A percentile compares a stretch with the other conserved stretches of the same genome.
Conservation (phyloP, 2,329 filamentous ascomycete genomes). For the Exserohilum rostratum region DNA sequence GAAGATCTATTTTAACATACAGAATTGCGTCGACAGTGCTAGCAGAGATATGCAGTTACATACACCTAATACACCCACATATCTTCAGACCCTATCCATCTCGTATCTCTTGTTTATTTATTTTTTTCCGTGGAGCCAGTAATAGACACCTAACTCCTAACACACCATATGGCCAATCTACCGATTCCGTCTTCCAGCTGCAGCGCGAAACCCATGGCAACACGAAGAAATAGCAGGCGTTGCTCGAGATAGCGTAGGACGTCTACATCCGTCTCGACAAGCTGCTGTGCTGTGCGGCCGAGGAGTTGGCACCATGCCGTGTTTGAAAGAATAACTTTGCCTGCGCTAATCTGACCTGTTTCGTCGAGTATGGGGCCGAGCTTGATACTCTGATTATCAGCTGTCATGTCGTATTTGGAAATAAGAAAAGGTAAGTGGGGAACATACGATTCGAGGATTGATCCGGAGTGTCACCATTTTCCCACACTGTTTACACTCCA, state of each 20-base stretch:
- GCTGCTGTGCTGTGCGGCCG: conserved; percentile 52
- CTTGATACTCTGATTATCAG: conserved; percentile 18
- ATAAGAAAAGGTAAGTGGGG: too few relatives aligned
- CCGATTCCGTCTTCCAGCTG: conserved; percentile 43
- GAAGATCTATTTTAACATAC: too few relatives aligned
- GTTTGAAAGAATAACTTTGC: conserved; percentile 61
- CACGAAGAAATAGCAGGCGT: conserved; percentile 57
- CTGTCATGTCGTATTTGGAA: neutral
- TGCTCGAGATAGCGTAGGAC: conserved; percentile 59
- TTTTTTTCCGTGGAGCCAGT: too few relatives aligned
- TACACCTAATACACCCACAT: too few relatives aligned
- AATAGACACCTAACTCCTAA: conserved; percentile 23
- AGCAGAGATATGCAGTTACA: too few relatives aligned
- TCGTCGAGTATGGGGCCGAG: conserved; percentile 59
- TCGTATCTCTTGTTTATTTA: too few relatives aligned
- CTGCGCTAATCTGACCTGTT: conserved; percentile 58
- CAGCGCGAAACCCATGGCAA: conserved; percentile 64
- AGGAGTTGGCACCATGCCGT: conserved; percentile 60
- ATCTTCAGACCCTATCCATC: too few relatives aligned
- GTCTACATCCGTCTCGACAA: conserved; percentile 50
- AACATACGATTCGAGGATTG: conserved; percentile 51
- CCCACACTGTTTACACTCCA: conserved; percentile 52
- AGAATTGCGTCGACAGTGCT: too few relatives aligned
- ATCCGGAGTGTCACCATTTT: conserved; percentile 44
- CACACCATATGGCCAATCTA: conserved; percentile 42